Evolutionary conservation across 805 yeast species (phyloP), one percentile per base, ranked within the genome.

Genomic region (Lachancea mirantina): DNA sequence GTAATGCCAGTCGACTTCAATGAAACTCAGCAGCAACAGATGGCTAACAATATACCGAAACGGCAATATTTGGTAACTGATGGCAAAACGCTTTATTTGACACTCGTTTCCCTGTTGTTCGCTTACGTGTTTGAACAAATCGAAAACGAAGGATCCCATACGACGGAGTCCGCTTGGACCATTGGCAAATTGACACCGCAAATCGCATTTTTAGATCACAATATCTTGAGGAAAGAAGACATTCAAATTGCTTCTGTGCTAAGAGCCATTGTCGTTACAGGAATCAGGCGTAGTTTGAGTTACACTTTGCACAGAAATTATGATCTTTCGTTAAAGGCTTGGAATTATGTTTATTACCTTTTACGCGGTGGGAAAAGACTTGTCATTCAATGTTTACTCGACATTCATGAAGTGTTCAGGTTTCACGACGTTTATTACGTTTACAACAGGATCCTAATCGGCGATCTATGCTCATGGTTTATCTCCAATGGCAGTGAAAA

Each of bases 161-260:
- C 75, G 11, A 76, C 83, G 4, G 98, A 92, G 56, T 81, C 94
- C 36, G 84, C 94, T 0, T 92, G 98, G 98, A 78, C 89, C 0
- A 70, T 92, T 4, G 98, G 98, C 1, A 87, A 81, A 45, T 47
- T 92, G 14, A 62, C 77, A 0, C 95, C 97, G 1, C 92, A 84
- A 47, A 57, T 89, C 23, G 55, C 87, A 6, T 76, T 68, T 43
- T 59, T 92, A 19, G 97, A 87, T 52, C 60, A 72, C 10, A 74
- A 70, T 42, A 43, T 81, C 17, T 51, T 70, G 1, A 42, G 60
- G 13, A 55, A 42, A 13, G 55, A 47, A 6, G 35, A 37, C 14
- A 3, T 25, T 7, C 15, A 26, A n/a, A 53, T 49, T 28, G 16
- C 32, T 17, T 46, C 57, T 8, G 39, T 51, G 19, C 64, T 89